These are phyloP conservation scores for Fusarium sp. DNA, from an alignment of 2,329 filamentous ascomycete species.

Conservation along the genomic window DNA sequence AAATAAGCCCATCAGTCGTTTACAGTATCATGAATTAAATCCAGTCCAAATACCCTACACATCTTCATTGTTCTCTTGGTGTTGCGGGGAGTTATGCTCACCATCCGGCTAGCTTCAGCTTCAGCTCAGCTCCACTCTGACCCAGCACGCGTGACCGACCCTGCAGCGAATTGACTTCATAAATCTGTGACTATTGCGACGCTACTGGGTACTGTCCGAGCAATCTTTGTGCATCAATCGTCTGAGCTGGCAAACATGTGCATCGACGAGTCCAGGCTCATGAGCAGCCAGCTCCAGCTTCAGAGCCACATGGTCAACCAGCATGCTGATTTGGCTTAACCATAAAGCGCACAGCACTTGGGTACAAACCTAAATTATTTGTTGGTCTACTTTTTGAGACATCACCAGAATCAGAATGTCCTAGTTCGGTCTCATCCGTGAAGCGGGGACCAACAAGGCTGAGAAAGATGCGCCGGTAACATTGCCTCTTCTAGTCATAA, in stretches of 20 bases:
- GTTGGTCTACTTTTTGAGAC: no score
- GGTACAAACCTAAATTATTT: no score
- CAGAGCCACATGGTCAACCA: not conserved
- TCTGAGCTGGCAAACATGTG: not conserved
- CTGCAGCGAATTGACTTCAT: not conserved
- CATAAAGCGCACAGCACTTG: not conserved
- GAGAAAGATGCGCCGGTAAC: no score
- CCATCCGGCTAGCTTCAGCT: not conserved
- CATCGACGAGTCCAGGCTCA: not conserved
- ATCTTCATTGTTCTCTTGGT: not conserved
- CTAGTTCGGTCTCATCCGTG: no score
- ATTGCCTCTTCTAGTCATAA: not conserved
- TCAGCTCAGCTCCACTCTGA: not conserved
- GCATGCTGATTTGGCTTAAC: not conserved
- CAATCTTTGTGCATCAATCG: not conserved
- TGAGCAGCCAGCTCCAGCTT: not conserved
- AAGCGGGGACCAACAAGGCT: no score
- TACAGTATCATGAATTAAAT: not conserved
- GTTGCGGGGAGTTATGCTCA: not conserved
- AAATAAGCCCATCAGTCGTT: no score
- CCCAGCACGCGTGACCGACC: not conserved
- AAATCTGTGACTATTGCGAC: not conserved
- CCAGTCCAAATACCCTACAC: not conserved
- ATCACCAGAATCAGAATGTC: no score
- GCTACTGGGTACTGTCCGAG: not conserved